Base-by-base conservation (phyloP, 2,329 filamentous ascomycete species). In the Ascochyta koolunga region DNA sequence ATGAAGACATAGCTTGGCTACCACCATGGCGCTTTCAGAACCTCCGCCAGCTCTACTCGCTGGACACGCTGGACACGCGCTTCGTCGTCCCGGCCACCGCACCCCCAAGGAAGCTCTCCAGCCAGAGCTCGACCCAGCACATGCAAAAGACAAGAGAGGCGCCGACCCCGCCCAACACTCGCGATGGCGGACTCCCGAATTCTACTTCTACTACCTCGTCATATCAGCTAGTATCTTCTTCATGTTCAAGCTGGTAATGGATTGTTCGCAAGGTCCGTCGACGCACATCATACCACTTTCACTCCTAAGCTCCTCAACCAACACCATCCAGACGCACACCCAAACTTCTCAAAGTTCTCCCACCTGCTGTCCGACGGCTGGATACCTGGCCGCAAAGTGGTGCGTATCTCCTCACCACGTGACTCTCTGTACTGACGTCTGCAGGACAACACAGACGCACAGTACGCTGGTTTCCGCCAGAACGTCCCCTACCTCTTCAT, bases 211-310 rank as follows among this genome's bases (percentile, higher is more conserved):
- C 78, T 89, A 87, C 64, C 41, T 89, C 18, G 76, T 90, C 61
- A 84, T 97, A 65, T 58, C 82, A 25, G 70, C 84, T 5, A 81
- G 80, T 50, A 81, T 98, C 22, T 91, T 91, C 8, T 83, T 87
- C 67, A 99, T 99, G 93, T 91, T 96, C 77, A 96, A 91, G 80
- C 82, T 88, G n/a, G 88, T 89, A 9, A 90, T 92, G 63, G 85
- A 90, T 76, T 91, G 96, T 39, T 99, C 95, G 21, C 84, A 87
- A 77, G 83, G 93, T 93, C 82, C 22, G 65, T 59, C 29, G 13
- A 44, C 18, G 27, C n/a, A 24, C 11, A 24, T 29, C 7, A 19
- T 11, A 31, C 7, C 18, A 4, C 16, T n/a, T n/a, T n/a, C n/a
- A n/a, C n/a, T n/a, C n/a, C n/a, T n/a, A n/a, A n/a, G n/a, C n/a